Evolutionary conservation across 345 rosid genomes (phyloP).

Genomic region (Physaria fendleri): DNA sequence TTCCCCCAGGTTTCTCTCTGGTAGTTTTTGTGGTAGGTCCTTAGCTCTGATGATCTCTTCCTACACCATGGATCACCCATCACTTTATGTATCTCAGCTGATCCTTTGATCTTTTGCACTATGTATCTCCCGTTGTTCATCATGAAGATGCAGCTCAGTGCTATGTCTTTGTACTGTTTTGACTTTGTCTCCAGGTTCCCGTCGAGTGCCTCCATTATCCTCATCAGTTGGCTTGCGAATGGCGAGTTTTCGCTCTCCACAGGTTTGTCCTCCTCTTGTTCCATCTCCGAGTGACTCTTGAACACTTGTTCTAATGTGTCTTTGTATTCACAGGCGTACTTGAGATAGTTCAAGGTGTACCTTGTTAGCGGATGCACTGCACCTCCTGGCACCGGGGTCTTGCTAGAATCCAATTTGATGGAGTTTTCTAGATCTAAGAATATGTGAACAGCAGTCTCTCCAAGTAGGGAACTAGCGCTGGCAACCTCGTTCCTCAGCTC

Average conservation of each 20-base stretch:
- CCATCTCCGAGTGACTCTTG: slow-evolving; percentile 60
- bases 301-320: slow-evolving; percentile 77
- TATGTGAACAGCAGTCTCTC: slow-evolving; percentile 61
- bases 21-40: slow-evolving; percentile 72
- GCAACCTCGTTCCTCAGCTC: slow-evolving; percentile 49
- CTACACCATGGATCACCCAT: slow-evolving; percentile 77
- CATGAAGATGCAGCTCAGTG: slow-evolving; percentile 74
- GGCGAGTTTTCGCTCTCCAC: slow-evolving; percentile 16
- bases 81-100: slow-evolving; percentile 49
- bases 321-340: slow-evolving; percentile 66
- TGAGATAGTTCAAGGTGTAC: slow-evolving; percentile 80
- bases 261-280: slow-evolving; percentile 42
- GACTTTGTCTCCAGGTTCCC: slow-evolving; percentile 55
- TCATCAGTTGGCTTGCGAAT: slow-evolving; percentile 48
- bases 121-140: slow-evolving; percentile 98
- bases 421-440: slow-evolving; percentile 70
- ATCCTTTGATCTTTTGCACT: slow-evolving; percentile 66
- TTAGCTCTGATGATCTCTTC: slow-evolving; percentile 58
- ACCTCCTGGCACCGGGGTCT: slow-evolving; percentile 73
- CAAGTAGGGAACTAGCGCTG: slow-evolving; percentile 49
- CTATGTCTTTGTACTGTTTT: slow-evolving; percentile 58
- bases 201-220: slow-evolving; percentile 66
- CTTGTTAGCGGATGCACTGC: slow-evolving; percentile 88
- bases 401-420: slow-evolving; percentile 60
- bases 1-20: slow-evolving; percentile 84